A percentile compares a stretch with the other conserved stretches of the same genome.
phyloP scores from a whole-genome alignment of 371 early-diverging fungal genomes.

The Chytridium lagenaria region DNA sequence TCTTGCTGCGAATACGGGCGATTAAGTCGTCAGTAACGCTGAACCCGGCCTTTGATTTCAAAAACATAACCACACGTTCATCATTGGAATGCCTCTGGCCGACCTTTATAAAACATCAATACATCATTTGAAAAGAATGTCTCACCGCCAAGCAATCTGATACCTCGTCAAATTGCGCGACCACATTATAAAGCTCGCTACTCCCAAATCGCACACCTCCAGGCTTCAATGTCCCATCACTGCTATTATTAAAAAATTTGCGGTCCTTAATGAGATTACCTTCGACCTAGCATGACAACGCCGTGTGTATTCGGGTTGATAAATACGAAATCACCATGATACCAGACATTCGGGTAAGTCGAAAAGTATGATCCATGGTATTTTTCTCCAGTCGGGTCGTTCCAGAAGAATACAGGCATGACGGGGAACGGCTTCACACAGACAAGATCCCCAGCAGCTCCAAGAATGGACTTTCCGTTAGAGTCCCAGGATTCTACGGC shows the following conservation, averaged over 20 bases:
- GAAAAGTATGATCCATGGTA: constrained; percentile 91
- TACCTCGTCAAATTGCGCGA: constrained; percentile 70
- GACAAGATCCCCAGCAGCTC: constrained; percentile 86
- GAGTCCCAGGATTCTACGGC: constrained; percentile 89
- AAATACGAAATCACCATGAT: constrained; percentile 93
- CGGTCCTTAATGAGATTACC: constrained; percentile 33
- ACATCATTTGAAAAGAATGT: constrained; percentile 35
- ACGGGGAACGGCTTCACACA: constrained; percentile 90
- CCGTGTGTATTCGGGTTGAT: constrained; percentile 87
- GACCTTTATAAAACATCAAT: constrained; percentile 54
- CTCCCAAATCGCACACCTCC: constrained; percentile 94
- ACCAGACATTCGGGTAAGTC: constrained; percentile 84
- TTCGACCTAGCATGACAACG: constrained; percentile 93
- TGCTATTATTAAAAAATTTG: constrained; percentile 17
- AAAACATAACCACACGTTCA: constrained; percentile 91
- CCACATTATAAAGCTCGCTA: constrained; percentile 93
- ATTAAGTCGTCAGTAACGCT: constrained; percentile 68
- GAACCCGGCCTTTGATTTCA: constrained; percentile 72
- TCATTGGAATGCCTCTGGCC: constrained; percentile 87
- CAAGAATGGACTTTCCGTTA: constrained; percentile 72
- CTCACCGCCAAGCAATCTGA: constrained; percentile 69
- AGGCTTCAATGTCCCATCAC: constrained; percentile 96
- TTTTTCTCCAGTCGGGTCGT: constrained; percentile 73
- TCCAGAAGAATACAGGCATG: constrained; percentile 96
- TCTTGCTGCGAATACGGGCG: constrained; percentile 67